Percentiles rank a stretch among this genome's conserved stretches.
These are phyloP conservation scores for Teratosphaeria gauchensis DNA, from an alignment of 2,329 filamentous ascomycete species.

Conservation along the genomic window DNA sequence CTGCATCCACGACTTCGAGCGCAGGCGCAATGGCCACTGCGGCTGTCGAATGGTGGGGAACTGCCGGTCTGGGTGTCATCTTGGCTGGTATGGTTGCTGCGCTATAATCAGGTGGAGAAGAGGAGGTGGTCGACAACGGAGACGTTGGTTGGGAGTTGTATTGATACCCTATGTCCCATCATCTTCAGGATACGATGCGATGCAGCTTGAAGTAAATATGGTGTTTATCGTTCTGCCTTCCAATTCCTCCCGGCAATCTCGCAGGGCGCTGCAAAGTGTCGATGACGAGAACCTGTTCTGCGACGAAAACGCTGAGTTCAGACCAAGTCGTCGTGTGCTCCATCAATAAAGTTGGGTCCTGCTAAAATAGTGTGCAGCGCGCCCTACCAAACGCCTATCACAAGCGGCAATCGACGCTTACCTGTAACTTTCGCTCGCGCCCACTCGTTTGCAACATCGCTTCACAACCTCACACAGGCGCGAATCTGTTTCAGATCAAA, in stretches of 20 bases:
- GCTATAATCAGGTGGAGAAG: constrained; percentile 1
- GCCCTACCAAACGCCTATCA: neutral
- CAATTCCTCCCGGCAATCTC: neutral
- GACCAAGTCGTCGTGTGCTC: neutral
- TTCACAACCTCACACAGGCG: constrained; percentile 9
- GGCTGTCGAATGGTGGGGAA: neutral
- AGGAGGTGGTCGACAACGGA: neutral
- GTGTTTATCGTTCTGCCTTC: neutral
- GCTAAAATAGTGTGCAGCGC: neutral
- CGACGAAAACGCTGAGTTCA: neutral
- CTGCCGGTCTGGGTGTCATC: constrained; percentile 3
- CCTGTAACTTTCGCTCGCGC: neutral
- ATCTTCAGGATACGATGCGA: neutral
- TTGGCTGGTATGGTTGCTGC: constrained; percentile 7
- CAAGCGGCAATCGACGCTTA: neutral
- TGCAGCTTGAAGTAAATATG: neutral
- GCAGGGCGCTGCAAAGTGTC: neutral
- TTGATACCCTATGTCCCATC: neutral
- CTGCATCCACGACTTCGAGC: neutral
- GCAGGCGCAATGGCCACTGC: constrained; percentile 1
- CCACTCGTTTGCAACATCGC: constrained; percentile 8
- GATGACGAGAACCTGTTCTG: neutral
- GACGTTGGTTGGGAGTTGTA: neutral
- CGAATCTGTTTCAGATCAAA: constrained; percentile 11
- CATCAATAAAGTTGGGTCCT: neutral